These are phyloP conservation scores for maize (Zea mays) DNA, from an alignment of 176 grass and related monocot genomes.

Conservation along the genomic window DNA sequence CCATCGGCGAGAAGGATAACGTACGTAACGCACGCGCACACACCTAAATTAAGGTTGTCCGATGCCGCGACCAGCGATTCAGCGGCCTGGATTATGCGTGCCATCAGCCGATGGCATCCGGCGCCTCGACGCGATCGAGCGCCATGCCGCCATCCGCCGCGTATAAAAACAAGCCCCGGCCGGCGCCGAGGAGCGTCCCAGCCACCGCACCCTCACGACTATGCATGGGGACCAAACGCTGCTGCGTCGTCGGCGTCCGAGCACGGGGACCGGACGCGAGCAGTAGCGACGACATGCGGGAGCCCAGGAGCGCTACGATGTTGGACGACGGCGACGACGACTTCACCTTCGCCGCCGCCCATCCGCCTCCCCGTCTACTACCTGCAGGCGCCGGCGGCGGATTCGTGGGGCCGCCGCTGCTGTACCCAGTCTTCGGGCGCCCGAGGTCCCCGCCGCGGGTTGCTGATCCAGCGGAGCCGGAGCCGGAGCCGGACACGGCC, in stretches of 20 bases:
- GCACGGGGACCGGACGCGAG: background rate
- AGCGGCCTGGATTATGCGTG: background rate
- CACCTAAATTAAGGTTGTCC: too few relatives aligned
- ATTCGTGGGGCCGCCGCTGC: constrained; percentile 18
- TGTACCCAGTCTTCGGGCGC: constrained; percentile 72
- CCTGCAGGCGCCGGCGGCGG: background rate
- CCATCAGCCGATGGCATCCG: background rate
- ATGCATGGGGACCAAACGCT: too few relatives aligned
- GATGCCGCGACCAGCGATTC: constrained; percentile 1
- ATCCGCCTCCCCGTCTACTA: background rate
- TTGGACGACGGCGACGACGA: background rate
- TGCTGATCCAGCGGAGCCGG: background rate
- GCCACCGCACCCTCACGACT: background rate
- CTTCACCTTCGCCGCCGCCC: constrained; percentile 48
- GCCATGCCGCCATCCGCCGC: too few relatives aligned
- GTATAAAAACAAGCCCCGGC: constrained; percentile 28
- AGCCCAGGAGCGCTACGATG: background rate
- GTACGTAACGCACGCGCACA: too few relatives aligned
- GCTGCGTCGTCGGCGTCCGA: background rate
- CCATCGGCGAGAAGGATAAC: too few relatives aligned
- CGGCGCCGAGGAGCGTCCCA: background rate
- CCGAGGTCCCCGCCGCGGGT: constrained; percentile 38
- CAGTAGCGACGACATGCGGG: background rate
- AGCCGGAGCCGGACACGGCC: constrained; percentile 16
- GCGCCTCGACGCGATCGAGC: background rate